A percentile compares a stretch with the other conserved stretches of the same genome.
Evolutionary conservation across 2,329 filamentous ascomycete genomes (phyloP).

Genomic region (Rhinocladiella mackenziei): DNA sequence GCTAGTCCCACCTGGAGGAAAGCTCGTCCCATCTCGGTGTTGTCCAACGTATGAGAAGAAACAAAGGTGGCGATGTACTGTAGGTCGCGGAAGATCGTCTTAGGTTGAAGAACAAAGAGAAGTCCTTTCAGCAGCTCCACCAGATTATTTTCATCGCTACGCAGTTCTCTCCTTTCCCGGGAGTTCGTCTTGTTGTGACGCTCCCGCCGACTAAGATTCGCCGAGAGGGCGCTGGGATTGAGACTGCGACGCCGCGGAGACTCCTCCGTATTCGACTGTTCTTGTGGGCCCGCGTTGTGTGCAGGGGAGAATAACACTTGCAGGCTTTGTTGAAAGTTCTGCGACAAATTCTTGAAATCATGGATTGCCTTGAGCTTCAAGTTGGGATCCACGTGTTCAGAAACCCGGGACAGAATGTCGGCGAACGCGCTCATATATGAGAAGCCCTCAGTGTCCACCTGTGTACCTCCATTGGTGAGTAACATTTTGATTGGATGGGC

Average conservation of each 20-base stretch:
- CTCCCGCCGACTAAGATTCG: constrained; percentile 11
- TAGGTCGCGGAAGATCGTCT: constrained; percentile 74
- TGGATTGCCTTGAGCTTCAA: constrained; percentile 78
- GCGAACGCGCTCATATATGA: constrained; percentile 20
- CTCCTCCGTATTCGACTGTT: background rate
- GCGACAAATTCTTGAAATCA: constrained; percentile 77
- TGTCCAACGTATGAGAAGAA: constrained; percentile 54
- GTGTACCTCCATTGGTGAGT: background rate
- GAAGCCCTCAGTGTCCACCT: constrained; percentile 2
- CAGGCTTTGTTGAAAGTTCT: constrained; percentile 45
- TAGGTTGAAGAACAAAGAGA: constrained; percentile 68
- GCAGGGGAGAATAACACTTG: background rate
- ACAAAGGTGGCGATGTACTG: constrained; percentile 66
- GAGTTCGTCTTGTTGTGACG: constrained; percentile 10
- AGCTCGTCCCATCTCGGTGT: constrained; percentile 63
- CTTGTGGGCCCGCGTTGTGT: background rate
- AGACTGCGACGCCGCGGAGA: constrained; percentile 23
- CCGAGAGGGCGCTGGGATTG: constrained; percentile 12
- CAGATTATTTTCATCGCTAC: constrained; percentile 14
- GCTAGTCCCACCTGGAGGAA: constrained; percentile 90
- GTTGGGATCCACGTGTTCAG: constrained; percentile 81
- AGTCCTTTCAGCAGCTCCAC: constrained; percentile 63
- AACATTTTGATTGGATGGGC: constrained; percentile 3
- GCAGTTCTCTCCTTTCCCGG: background rate
- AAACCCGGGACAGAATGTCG: constrained; percentile 75